Evolutionary conservation across 1,284 basidiomycete species (phyloP), one percentile per base, ranked within the genome.

Genomic region (Inonotus hispidus): DNA sequence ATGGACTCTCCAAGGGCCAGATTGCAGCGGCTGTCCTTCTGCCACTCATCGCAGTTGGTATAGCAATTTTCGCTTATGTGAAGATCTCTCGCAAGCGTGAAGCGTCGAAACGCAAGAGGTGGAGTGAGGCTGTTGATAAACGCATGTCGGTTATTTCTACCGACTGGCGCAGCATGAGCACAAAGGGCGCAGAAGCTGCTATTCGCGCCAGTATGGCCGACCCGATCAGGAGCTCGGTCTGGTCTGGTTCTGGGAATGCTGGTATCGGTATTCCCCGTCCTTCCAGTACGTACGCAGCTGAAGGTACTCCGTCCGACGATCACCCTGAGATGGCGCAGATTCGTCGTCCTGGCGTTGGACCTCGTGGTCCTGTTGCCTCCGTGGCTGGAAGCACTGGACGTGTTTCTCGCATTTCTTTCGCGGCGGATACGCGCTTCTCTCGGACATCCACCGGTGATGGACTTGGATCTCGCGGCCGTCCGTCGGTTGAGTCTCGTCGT

Each of bases 121-220:
- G 85, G 82, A 87, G 83, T 43, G 79, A 85, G 71, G 79, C 76
- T 35, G 73, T 95, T 73, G 86, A 93, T 78, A 83, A 85, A 74
- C 85, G 92, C 70, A 92, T 93, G 92, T 87, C 86, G 16, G 85
- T 86, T 63, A 84, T 92, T 65, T 85, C 84, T 6, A 75, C 77
- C 13, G 88, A 91, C 68, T 93, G 91, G 90, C 84, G 84, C 69
- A 79, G 81, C 38, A 85, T 93, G 69, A 85, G 87, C 2, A 78
- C 81, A 10, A 85, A 82, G 1, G 90, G 88, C 56, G 90, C 90
- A 1, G 78, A 79, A 39, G 87, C 84, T 41, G 89, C 87, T 6
- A 84, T 92, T 63, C 81, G 90, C 61, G 79, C 80, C 65, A 88
- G 85, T 57, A 84, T 92, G 52, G 72, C 82, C 56, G 72, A 65